These are phyloP conservation scores for Pyrenophora tritici-repentis DNA, from an alignment of 2,329 filamentous ascomycete genomes.

Conservation along the genomic window DNA sequence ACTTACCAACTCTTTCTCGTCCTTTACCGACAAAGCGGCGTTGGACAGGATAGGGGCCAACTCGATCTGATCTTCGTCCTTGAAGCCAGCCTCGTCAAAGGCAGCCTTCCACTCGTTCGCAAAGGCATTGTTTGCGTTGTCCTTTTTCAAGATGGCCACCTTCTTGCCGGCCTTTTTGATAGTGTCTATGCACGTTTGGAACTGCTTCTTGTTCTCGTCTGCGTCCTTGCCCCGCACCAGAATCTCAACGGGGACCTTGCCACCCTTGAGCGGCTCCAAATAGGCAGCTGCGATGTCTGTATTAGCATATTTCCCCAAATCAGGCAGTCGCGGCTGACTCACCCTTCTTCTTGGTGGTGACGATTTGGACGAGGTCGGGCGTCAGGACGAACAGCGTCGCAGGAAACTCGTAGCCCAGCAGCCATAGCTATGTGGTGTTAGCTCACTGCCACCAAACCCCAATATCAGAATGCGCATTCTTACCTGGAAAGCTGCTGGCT, in stretches of 20 bases:
- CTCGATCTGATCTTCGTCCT: conserved; percentile 88
- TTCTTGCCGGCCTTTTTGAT: conserved; percentile 93
- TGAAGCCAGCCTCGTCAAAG: conserved; percentile 72
- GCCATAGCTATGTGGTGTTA: conserved; percentile 76
- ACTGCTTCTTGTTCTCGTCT: conserved; percentile 88
- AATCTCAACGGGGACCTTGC: conserved; percentile 90
- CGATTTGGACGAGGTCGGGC: conserved; percentile 81
- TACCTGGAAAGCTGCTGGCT: conserved; percentile 96
- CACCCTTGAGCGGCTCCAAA: conserved; percentile 86
- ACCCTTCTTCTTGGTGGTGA: conserved; percentile 99
- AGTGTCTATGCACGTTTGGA: conserved; percentile 78
- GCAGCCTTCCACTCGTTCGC: conserved; percentile 94
- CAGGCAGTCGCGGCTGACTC: conserved; percentile 14
- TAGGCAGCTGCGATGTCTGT: conserved; percentile 74
- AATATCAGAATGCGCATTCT: conserved; percentile 37
- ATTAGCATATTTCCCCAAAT: conserved; percentile 18
- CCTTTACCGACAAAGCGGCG: conserved; percentile 87
- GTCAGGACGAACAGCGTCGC: conserved; percentile 94
- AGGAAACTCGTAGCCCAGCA: conserved; percentile 97
- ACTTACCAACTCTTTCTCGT: conserved; percentile 81
- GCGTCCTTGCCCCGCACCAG: conserved; percentile 90
- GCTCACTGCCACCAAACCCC: conserved; percentile 13
- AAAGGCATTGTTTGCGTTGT: conserved; percentile 83
- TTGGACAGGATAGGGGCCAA: conserved; percentile 80
- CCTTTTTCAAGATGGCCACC: conserved; percentile 84